These are phyloP conservation scores for Coleophoma cylindrospora DNA, from an alignment of 2,329 filamentous ascomycete genomes.

Conservation along the genomic window DNA sequence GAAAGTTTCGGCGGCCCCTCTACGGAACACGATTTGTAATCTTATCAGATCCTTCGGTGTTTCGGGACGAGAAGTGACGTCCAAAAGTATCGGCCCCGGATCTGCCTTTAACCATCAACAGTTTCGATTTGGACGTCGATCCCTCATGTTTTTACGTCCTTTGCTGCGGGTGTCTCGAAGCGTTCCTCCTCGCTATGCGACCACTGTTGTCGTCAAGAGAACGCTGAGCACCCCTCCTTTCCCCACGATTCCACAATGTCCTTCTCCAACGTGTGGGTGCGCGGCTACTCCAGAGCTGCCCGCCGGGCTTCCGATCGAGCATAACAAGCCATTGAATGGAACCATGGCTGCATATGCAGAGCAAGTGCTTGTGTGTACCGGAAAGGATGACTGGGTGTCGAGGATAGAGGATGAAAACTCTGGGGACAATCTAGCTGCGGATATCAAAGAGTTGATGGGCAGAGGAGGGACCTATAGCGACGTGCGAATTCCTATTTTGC, in stretches of 20 bases:
- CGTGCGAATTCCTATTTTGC: constrained; percentile 39
- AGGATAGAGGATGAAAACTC: constrained; percentile 77
- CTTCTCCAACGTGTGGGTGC: constrained; percentile 72
- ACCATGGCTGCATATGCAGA: constrained; percentile 75
- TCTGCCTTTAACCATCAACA: too few species aligned
- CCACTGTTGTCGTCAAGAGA: too few species aligned
- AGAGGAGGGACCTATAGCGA: constrained; percentile 62
- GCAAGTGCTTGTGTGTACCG: constrained; percentile 81
- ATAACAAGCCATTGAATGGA: constrained; percentile 63
- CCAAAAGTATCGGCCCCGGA: too few species aligned
- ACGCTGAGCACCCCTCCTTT: constrained; percentile 10
- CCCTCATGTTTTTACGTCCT: constrained; percentile 13
- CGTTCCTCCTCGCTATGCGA: too few species aligned
- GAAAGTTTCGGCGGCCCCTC: too few species aligned
- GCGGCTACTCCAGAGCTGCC: constrained; percentile 61
- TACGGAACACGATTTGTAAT: too few species aligned
- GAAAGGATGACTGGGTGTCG: constrained; percentile 74
- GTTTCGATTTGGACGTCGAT: too few species aligned
- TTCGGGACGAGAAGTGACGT: too few species aligned
- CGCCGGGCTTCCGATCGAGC: constrained; percentile 69
- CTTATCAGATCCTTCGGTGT: too few species aligned
- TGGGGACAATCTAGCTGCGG: constrained; percentile 61
- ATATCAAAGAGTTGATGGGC: constrained; percentile 66
- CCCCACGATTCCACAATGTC: constrained; percentile 45
- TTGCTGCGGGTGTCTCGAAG: background rate